Evolutionary conservation across 2,329 filamentous ascomycete genomes (phyloP).

Genomic region (Fusarium sp.): DNA sequence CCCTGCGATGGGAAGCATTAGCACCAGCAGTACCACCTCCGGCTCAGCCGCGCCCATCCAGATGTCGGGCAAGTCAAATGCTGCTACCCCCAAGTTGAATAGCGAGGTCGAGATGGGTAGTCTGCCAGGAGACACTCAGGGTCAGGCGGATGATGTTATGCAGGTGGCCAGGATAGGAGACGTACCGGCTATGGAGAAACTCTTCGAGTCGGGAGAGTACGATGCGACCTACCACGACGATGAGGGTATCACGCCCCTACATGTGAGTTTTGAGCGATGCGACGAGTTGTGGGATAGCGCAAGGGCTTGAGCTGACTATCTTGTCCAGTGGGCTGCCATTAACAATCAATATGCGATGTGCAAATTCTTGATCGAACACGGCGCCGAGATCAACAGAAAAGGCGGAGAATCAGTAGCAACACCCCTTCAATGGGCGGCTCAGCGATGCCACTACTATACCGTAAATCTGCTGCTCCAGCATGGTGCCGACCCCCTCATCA

Average conservation of each 20-base stretch:
- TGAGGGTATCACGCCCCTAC: slow-evolving; percentile 94
- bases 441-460: slow-evolving; percentile 96
- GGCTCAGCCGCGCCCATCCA: slow-evolving; percentile 64
- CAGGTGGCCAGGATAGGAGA: slow-evolving; percentile 92
- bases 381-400: slow-evolving; percentile 93
- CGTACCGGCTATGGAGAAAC: slow-evolving; percentile 85
- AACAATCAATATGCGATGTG: slow-evolving; percentile 99
- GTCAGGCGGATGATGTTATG: slow-evolving; percentile 85
- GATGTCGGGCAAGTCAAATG: slow-evolving; percentile 67
- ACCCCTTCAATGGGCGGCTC: slow-evolving; percentile 95
- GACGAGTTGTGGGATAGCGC: neutral
- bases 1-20: slow-evolving; percentile 59
- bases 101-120: slow-evolving; percentile 69
- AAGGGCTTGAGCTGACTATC: slow-evolving; percentile 27
- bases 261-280: slow-evolving; percentile 70
- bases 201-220: slow-evolving; percentile 86
- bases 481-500: slow-evolving; percentile 92
- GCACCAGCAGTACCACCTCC: slow-evolving; percentile 53
- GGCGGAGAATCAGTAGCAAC: slow-evolving; percentile 96
- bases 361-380: slow-evolving; percentile 87
- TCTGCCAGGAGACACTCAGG: slow-evolving; percentile 58
- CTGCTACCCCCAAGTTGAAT: slow-evolving; percentile 68
- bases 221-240: slow-evolving; percentile 88
- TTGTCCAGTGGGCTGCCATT: slow-evolving; percentile 90
- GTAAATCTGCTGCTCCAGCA: slow-evolving; percentile 92